Conservation (phyloP, 2,329 filamentous ascomycete species). For the Fusarium tupiense region DNA sequence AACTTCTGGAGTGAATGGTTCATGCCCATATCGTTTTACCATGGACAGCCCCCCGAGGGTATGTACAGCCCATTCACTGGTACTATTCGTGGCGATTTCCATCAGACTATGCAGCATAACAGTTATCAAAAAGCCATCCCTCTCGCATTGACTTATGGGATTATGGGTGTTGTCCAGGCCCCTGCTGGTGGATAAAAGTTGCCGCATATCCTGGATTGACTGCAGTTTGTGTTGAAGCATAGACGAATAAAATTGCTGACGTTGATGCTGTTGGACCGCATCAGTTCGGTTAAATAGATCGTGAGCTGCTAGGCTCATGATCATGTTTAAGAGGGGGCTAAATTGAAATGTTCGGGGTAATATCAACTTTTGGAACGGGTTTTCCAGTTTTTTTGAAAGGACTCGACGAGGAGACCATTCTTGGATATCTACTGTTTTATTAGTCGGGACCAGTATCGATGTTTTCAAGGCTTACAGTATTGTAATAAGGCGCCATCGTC, state of each 20-base stretch:
- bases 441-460: background rate
- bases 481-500: background rate
- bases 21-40: background rate
- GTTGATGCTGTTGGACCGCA: background rate
- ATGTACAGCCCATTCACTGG: background rate
- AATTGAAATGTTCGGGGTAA: background rate
- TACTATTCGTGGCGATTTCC: background rate
- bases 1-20: background rate
- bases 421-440: background rate
- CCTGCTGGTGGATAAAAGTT: background rate
- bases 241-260: background rate
- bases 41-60: background rate
- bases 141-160: background rate
- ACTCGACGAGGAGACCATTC: background rate
- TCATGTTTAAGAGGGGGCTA: background rate
- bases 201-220: background rate
- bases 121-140: background rate
- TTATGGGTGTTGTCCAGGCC: background rate
- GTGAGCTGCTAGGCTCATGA: background rate
- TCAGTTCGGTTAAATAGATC: background rate
- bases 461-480: background rate
- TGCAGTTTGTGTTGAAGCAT: background rate
- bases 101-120: background rate
- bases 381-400: background rate
- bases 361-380: background rate